A percentile compares a stretch with the other conserved stretches of the same genome.
These are phyloP conservation scores for Penicillium sp. DNA, from an alignment of 2,329 filamentous ascomycete genomes.

Conservation along the genomic window DNA sequence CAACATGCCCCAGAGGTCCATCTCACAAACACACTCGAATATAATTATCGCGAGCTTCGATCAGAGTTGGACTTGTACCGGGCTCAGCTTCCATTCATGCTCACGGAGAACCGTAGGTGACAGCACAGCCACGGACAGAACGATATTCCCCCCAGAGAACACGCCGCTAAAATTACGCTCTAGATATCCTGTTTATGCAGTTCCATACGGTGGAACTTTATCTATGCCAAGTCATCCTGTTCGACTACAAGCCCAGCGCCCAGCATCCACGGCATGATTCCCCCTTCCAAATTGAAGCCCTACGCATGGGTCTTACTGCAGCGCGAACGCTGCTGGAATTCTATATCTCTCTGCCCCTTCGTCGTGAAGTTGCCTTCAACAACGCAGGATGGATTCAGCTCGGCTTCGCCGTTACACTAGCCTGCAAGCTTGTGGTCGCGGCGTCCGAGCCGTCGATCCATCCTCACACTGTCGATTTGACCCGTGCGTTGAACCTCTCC, in stretches of 20 bases:
- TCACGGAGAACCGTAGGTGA: neutral
- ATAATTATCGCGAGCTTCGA: conserved; percentile 5
- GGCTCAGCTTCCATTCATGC: neutral
- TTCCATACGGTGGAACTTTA: conserved; percentile 1
- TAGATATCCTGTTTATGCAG: neutral
- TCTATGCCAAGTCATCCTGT: conserved; percentile 2
- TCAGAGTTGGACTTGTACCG: neutral
- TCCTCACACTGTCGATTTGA: conserved; percentile 1
- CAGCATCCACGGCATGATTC: neutral
- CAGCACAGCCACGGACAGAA: no score
- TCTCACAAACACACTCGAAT: conserved; percentile 2
- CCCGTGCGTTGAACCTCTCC: conserved; percentile 8
- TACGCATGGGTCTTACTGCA: conserved; percentile 14
- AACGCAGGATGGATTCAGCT: conserved; percentile 4
- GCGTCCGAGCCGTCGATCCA: conserved; percentile 8
- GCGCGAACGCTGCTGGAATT: conserved; percentile 7
- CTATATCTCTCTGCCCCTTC: neutral
- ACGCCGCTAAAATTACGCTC: neutral
- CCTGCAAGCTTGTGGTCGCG: conserved; percentile 13
- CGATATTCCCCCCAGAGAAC: no score
- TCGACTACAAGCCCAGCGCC: neutral
- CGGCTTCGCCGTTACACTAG: conserved; percentile 7
- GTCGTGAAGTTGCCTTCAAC: neutral
- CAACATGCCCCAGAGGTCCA: neutral
- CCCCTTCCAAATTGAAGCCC: conserved; percentile 10